Evolutionary conservation across 306 rosid genomes (phyloP), one percentile per base, ranked within the genome.

Genomic region (Prunus mira): DNA sequence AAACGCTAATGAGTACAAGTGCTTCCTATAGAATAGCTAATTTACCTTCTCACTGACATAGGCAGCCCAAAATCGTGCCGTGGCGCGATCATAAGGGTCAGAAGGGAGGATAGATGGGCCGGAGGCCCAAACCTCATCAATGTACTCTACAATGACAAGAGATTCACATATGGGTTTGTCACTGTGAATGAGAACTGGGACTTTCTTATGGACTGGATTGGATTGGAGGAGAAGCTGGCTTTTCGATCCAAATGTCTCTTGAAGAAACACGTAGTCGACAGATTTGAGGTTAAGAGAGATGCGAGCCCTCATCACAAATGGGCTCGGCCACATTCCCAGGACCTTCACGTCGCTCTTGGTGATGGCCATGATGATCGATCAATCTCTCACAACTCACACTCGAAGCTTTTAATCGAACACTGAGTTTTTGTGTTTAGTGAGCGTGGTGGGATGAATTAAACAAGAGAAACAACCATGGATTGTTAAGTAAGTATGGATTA

Each of bases 141-240:
- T 84, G 67, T 90, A 90, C 17, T 90, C 72, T 38, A 88, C 85
- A 67, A 90, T 84, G 73, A 90, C 51, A 15, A 75, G 67, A 52
- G 92, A 90, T 65, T 90, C 92, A 12, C 81, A 79, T 17, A 90
- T 52, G 82, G 95, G 84, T 49, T 82, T 84, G 67, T 76, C 89
- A 1, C 6, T 28, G 11, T 86, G 92, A 69, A 90, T 69, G 11
- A 90, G 87, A 83, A 88, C 91, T 0, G 89, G 91, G 54, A 88
- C 57, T 75, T 84, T 90, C 84, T 90, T 81, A 81, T 86, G 30
- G 3, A 90, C 82, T 1, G 89, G 92, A 63, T 88, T 90, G 19
- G 92, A 84, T 64, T 84, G 76, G 61, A 90, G 87, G 18, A 88
- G 87, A 75, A 88, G 83, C 54, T 82, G 75, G 50, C 84, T 84